phyloP scores from a whole-genome alignment of 139 green algal species.

The Yamagishiella unicocca region DNA sequence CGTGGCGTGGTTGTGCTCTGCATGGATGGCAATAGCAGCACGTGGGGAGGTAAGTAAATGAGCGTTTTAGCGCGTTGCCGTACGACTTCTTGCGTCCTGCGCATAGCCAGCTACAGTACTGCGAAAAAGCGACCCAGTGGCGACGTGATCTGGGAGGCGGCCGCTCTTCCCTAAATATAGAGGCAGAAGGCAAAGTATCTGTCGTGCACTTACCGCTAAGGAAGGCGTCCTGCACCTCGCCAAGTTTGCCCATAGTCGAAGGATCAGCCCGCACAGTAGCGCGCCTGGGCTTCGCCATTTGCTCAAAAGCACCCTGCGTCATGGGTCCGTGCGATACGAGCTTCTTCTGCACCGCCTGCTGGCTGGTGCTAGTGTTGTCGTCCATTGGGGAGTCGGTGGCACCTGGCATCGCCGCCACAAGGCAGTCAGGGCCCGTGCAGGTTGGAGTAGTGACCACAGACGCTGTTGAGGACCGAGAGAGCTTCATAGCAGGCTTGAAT shows the following conservation, averaged over 20 bases:
- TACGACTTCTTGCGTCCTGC: too few species aligned
- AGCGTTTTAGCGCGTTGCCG: too few species aligned
- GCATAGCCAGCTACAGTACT: too few species aligned
- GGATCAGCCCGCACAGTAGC: not conserved
- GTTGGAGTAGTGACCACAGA: not conserved
- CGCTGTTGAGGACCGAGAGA: not conserved
- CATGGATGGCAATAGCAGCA: too few species aligned
- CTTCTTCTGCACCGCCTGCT: not conserved
- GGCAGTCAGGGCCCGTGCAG: not conserved
- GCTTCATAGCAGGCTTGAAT: not conserved
- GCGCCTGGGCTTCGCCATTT: not conserved
- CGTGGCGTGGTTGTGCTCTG: too few species aligned
- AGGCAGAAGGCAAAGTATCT: too few species aligned
- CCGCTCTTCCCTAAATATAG: too few species aligned
- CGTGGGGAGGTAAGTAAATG: too few species aligned
- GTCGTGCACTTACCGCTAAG: not conserved
- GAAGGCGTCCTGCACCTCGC: constrained; percentile 3
- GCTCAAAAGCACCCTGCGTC: not conserved
- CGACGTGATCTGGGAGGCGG: too few species aligned
- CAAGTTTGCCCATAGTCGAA: not conserved
- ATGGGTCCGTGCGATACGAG: not conserved
- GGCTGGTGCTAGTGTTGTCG: not conserved
- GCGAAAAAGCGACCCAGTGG: too few species aligned
- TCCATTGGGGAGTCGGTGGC: not conserved
- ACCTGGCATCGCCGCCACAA: not conserved